phyloP scores from a whole-genome alignment of 768 basidiomycete genomes.

The Lactifluus piperatus region DNA sequence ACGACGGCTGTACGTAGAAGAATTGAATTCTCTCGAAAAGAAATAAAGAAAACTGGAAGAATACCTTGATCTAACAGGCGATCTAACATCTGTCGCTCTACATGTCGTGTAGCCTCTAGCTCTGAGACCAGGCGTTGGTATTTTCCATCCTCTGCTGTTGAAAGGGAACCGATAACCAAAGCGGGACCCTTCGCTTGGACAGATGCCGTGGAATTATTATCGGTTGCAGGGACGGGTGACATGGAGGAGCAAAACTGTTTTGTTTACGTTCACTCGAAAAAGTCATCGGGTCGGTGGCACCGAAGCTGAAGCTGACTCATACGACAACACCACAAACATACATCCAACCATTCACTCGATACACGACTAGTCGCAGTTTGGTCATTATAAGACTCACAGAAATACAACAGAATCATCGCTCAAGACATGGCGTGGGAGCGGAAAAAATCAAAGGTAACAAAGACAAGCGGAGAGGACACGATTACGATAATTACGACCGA shows the following conservation, averaged over 20 bases:
- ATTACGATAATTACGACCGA: neutral
- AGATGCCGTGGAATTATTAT: conserved; percentile 21
- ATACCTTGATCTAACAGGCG: conserved; percentile 73
- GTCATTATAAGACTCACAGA: neutral
- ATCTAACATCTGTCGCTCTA: conserved; percentile 79
- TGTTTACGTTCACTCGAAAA: neutral
- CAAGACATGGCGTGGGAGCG: neutral
- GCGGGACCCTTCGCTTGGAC: conserved; percentile 37
- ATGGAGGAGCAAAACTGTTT: conserved; percentile 28
- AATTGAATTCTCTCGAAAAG: neutral
- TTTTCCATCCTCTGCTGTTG: conserved; percentile 69
- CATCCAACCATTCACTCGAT: neutral
- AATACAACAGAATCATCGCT: neutral
- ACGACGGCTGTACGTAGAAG: conserved; percentile 40
- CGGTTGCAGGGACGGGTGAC: conserved; percentile 40
- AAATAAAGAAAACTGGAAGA: conserved; percentile 17
- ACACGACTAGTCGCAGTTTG: neutral
- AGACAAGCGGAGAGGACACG: neutral
- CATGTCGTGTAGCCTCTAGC: conserved; percentile 43
- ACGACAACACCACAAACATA: neutral
- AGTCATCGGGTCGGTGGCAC: neutral
- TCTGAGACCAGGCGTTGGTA: conserved; percentile 63
- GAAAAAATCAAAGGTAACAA: neutral
- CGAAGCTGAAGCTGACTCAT: conserved; percentile 3
- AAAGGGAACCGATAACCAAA: conserved; percentile 69